Conservation (phyloP, 768 basidiomycete genomes). For the Mycena alexandri region DNA sequence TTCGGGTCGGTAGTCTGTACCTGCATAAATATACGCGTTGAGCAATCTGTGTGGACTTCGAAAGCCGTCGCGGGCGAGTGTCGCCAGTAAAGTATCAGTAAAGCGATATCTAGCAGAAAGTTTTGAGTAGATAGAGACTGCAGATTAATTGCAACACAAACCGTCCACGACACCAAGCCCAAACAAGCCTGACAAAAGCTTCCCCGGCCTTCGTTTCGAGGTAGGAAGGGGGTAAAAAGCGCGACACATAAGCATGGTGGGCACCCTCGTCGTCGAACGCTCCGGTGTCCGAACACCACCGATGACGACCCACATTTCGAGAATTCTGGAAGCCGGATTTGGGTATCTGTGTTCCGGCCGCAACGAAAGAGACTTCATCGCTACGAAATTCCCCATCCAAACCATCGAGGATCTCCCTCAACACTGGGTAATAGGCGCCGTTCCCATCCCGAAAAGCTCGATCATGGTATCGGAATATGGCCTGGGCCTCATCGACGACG, state of each 20-base stretch:
- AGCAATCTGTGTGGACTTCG: constrained; percentile 13
- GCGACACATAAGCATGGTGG: constrained; percentile 18
- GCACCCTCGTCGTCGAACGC: constrained; percentile 3
- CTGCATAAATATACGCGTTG: background rate
- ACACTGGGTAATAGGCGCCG: constrained; percentile 3
- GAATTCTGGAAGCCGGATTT: constrained; percentile 1
- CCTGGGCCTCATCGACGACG: constrained; percentile 17
- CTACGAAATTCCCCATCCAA: background rate
- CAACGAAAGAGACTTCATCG: constrained; percentile 13
- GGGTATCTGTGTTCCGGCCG: constrained; percentile 3
- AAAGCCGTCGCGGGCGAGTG: constrained; percentile 7
- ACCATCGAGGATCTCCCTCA: constrained; percentile 8
- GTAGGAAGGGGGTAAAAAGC: constrained; percentile 12
- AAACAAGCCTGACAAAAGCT: constrained; percentile 3
- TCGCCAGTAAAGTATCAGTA: constrained; percentile 8
- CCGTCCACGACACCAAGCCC: constrained; percentile 22
- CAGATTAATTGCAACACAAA: background rate
- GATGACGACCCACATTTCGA: background rate
- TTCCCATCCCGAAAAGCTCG: background rate
- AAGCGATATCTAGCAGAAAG: background rate
- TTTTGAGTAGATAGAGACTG: background rate
- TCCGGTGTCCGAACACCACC: constrained; percentile 22
- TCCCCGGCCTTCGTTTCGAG: background rate
- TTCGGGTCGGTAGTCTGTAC: background rate
- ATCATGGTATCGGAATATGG: background rate